phyloP scores from a whole-genome alignment of 2,329 filamentous ascomycete genomes.

The Thielaviopsis populi region DNA sequence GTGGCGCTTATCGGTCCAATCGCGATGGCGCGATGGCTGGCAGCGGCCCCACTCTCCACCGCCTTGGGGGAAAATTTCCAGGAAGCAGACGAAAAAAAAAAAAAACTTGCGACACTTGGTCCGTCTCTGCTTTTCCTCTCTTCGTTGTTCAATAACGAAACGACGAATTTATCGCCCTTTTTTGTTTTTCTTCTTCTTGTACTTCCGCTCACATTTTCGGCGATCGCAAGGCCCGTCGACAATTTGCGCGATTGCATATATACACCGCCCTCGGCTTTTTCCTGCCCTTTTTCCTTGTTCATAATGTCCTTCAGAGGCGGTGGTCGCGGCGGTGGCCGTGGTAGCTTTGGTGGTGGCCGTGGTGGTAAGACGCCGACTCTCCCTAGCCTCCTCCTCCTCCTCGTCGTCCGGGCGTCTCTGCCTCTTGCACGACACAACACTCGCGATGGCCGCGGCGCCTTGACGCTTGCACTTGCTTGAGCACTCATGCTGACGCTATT shows the following conservation, averaged over 20 bases:
- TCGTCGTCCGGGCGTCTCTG: background rate
- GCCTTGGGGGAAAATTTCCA: conserved; percentile 15
- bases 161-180: conserved; percentile 10
- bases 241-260: background rate
- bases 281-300: background rate
- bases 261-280: background rate
- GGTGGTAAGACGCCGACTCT: conserved; percentile 24
- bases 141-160: background rate
- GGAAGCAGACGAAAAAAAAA: conserved; percentile 9
- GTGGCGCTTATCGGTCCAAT: conserved; percentile 17
- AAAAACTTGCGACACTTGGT: conserved; percentile 16
- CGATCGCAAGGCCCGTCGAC: conserved; percentile 3
- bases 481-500: conserved; percentile 6
- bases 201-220: background rate
- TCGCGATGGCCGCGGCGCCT: background rate
- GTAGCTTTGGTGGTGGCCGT: conserved; percentile 25
- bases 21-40: background rate
- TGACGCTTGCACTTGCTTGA: background rate
- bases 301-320: conserved; percentile 29
- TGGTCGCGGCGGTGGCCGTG: conserved; percentile 24
- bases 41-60: conserved; percentile 16
- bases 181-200: background rate
- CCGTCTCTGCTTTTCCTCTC: conserved; percentile 7
- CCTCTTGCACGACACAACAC: background rate
- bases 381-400: background rate